These are phyloP conservation scores for Trifolium pratense DNA, from an alignment of 306 rosid genomes.

Conservation along the genomic window DNA sequence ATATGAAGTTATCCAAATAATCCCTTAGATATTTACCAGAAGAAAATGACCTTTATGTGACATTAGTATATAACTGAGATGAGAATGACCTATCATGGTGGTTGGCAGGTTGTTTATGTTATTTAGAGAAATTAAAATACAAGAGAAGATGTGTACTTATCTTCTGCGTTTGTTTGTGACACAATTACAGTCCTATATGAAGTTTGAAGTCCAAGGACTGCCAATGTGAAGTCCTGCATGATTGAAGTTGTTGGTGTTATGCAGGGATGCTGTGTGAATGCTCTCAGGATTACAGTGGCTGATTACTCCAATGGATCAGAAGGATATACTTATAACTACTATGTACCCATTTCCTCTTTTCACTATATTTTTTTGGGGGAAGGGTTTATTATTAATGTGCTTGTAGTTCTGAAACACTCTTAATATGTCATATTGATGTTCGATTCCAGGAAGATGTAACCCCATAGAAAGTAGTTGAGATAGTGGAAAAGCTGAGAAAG, in stretches of 20 bases:
- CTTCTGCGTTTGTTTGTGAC: conserved; percentile 13
- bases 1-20: conserved; percentile 18
- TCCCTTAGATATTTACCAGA: conserved; percentile 10
- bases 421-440: conserved; percentile 25
- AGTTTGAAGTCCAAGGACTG: conserved; percentile 19
- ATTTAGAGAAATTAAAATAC: background rate
- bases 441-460: conserved; percentile 92
- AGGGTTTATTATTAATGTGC: background rate
- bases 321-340: conserved; percentile 91
- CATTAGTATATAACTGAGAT: conserved; percentile 35
- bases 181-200: background rate
- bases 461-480: conserved; percentile 76
- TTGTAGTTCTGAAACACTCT: conserved; percentile 10
- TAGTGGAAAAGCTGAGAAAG: conserved; percentile 79
- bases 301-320: conserved; percentile 95
- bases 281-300: conserved; percentile 98
- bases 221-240: conserved; percentile 4
- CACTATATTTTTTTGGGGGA: background rate
- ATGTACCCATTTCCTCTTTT: conserved; percentile 53
- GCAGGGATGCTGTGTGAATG: conserved; percentile 98
- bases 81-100: background rate
- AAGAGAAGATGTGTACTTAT: conserved; percentile 14
- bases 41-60: conserved; percentile 13
- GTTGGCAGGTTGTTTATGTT: background rate
- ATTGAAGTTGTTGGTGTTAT: conserved; percentile 42